A percentile compares a stretch with the other conserved stretches of the same genome.
phyloP scores from a whole-genome alignment of 441 rosid genomes.

The Populus hybrid region DNA sequence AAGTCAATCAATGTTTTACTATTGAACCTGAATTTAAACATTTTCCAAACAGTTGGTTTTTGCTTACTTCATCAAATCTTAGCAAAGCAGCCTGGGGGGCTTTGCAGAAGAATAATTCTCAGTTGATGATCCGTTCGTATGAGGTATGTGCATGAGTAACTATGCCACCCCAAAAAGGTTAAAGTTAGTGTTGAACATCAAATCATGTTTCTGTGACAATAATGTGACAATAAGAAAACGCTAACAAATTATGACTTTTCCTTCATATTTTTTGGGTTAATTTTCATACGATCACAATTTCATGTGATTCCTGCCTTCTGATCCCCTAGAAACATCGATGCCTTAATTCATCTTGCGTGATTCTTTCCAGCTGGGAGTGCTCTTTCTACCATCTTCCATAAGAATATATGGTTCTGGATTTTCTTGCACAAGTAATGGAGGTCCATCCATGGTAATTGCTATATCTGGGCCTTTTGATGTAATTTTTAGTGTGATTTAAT shows the following conservation, averaged over 20 bases:
- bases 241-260: neutral
- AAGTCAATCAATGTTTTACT: neutral
- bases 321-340: neutral
- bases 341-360: neutral
- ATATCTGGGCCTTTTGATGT: neutral
- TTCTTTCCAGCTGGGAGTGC: slow-evolving; percentile 68
- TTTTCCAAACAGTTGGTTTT: slow-evolving; percentile 60
- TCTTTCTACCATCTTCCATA: slow-evolving; percentile 53
- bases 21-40: slow-evolving; percentile 8
- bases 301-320: neutral
- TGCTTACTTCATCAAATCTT: slow-evolving; percentile 88
- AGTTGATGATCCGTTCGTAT: slow-evolving; percentile 91
- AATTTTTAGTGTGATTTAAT: neutral
- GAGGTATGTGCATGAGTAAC: slow-evolving; percentile 47
- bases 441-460: slow-evolving; percentile 34
- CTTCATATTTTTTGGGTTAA: neutral
- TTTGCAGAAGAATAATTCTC: slow-evolving; percentile 88
- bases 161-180: neutral
- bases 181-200: too few relatives aligned
- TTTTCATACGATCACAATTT: neutral
- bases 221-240: neutral
- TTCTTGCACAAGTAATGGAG: slow-evolving; percentile 51
- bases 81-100: slow-evolving; percentile 99
- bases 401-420: slow-evolving; percentile 33
- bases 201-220: neutral